Evolutionary conservation across 768 basidiomycete genomes (phyloP), one percentile per base, ranked within the genome.

Genomic region (Rhodosporidiobolus sp.): DNA sequence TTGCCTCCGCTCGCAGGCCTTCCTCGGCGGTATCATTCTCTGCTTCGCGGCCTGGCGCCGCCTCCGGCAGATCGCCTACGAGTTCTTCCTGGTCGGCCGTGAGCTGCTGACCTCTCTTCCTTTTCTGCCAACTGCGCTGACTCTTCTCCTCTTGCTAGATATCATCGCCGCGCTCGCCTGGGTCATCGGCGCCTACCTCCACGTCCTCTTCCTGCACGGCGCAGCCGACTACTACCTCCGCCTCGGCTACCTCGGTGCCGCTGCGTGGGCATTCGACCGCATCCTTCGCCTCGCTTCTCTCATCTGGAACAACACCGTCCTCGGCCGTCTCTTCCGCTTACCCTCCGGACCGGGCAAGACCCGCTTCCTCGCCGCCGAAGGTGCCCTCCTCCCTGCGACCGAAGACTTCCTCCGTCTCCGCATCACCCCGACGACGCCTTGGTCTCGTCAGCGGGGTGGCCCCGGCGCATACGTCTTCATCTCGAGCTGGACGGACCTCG

Each of bases 351-450:
- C 52, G 14, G 17, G 26, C 5, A 50, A 22, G 32, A 32, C 19
- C 16, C 48, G 62, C 35, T 34, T 28, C 30, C 62, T 63, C 62
- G 34, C 48, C 16, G 62, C 62, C 10, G 38, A 63, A 30, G 62
- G 62, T 30, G 30, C 48, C 3, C 50, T 53, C 57, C 28, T 68
- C 32, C 7, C 10, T 10, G 17, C 55, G 34, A 19, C 28, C 53
- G 53, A 43, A 55, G 53, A 69, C 32, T 63, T 63, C 30, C 24
- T 63, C 30, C 67, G 67, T 45, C 67, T 69, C n/a, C 53, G 60
- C 53, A 52, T 69, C n/a, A 46, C 45, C 6, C 61, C 67, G 1
- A 12, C 6, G 6, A n/a, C 50, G 16, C 24, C 30, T 1, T 69
- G 67, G 67, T 32, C 60, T 0, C 11, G 7, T 1, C 19, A 14